phyloP scores from a whole-genome alignment of 345 rosid genomes.

The Brassica rapa region DNA sequence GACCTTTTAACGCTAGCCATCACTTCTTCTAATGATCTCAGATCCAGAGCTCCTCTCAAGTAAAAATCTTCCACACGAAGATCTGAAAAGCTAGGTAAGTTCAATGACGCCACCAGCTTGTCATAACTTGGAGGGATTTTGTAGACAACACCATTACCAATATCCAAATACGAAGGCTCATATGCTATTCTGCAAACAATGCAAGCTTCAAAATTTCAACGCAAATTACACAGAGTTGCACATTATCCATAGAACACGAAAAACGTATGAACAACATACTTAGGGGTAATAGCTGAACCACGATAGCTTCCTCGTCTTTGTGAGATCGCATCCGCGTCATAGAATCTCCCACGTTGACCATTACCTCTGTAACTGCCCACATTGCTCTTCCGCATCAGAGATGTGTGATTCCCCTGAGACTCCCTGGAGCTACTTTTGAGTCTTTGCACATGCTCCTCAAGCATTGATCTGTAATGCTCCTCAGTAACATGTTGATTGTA shows the following conservation, averaged over 20 bases:
- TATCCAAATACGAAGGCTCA: constrained; percentile 92
- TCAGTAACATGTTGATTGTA: constrained; percentile 60
- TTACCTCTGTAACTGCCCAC: constrained; percentile 31
- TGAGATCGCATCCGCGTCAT: constrained; percentile 21
- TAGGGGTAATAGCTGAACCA: constrained; percentile 54
- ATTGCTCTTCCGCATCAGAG: constrained; percentile 46
- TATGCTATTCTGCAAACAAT: constrained; percentile 68
- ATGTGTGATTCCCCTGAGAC: constrained; percentile 48
- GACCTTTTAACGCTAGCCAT: constrained; percentile 70
- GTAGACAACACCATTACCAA: constrained; percentile 85
- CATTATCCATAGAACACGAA: not conserved
- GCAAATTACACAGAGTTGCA: too few relatives aligned
- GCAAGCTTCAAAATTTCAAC: not conserved
- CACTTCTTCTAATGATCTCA: constrained; percentile 83
- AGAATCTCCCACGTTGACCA: too few relatives aligned
- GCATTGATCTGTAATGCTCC: constrained; percentile 87
- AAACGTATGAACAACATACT: constrained; percentile 48
- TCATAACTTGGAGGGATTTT: constrained; percentile 89
- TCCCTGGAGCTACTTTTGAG: constrained; percentile 80
- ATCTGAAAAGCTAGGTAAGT: constrained; percentile 87
- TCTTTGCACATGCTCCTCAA: constrained; percentile 84
- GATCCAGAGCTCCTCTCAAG: constrained; percentile 88
- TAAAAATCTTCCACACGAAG: constrained; percentile 78
- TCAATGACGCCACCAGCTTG: constrained; percentile 74
- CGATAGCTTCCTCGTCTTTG: constrained; percentile 53